phyloP scores from a whole-genome alignment of 2,329 filamentous ascomycete species.

The Cytospora paraplurivora region DNA sequence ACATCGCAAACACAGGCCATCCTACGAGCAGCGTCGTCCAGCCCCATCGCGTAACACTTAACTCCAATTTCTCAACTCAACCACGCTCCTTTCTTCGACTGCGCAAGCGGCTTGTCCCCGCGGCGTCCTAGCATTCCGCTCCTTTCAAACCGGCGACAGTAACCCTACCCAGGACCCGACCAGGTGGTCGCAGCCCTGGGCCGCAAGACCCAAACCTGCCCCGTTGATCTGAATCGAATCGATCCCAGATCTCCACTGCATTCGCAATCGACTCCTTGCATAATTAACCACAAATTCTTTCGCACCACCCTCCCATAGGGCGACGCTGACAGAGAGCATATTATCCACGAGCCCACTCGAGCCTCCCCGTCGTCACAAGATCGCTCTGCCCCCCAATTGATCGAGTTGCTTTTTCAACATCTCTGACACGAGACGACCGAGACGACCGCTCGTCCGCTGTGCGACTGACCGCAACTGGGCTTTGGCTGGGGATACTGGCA shows the following conservation, averaged over 20 bases:
- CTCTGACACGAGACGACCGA: slow-evolving; percentile 6
- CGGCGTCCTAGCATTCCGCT: slow-evolving; percentile 8
- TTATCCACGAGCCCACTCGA: slow-evolving; percentile 6
- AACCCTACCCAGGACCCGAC: slow-evolving; percentile 1
- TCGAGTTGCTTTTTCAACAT: slow-evolving; percentile 15
- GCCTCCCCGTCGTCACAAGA: slow-evolving; percentile 5
- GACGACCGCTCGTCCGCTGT: slow-evolving; percentile 12
- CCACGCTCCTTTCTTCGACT: slow-evolving; percentile 14
- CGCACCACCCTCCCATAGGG: slow-evolving; percentile 21
- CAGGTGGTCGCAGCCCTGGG: slow-evolving; percentile 23
- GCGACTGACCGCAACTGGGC: slow-evolving; percentile 17
- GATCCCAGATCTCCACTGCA: slow-evolving; percentile 22
- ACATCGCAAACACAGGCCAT: slow-evolving; percentile 13
- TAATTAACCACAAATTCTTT: slow-evolving; percentile 18
- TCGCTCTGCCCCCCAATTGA: slow-evolving; percentile 10
- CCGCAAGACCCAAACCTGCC: slow-evolving; percentile 17
- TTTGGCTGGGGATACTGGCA: slow-evolving; percentile 19
- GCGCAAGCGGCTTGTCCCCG: slow-evolving; percentile 14
- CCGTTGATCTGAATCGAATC: slow-evolving; percentile 26
- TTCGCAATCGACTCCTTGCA: slow-evolving; percentile 21
- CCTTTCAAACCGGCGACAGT: slow-evolving; percentile 2
- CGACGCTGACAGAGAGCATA: slow-evolving; percentile 14
- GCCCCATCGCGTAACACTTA: slow-evolving; percentile 15
- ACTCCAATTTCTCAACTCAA: slow-evolving; percentile 20
- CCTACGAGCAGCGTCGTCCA: slow-evolving; percentile 12